Evolutionary conservation across 345 rosid genomes (phyloP).

Genomic region (Sisymbrium altissimum): DNA sequence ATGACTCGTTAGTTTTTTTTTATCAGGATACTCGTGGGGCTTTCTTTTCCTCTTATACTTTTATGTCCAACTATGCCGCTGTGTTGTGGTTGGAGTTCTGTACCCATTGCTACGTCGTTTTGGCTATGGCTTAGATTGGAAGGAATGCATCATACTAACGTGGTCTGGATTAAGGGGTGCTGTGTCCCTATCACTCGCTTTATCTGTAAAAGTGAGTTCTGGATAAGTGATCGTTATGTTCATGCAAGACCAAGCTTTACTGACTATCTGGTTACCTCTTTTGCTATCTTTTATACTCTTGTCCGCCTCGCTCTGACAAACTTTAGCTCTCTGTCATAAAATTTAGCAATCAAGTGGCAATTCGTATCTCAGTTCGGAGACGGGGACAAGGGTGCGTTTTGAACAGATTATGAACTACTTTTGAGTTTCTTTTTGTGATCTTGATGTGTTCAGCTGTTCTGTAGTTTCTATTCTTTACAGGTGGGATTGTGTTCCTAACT

Average conservation of each 20-base stretch:
- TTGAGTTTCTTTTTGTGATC: neutral
- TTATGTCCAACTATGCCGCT: constrained; percentile 69
- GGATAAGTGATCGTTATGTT: constrained; percentile 11
- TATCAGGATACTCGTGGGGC: constrained; percentile 78
- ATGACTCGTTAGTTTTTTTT: neutral
- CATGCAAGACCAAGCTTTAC: neutral
- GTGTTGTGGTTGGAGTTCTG: constrained; percentile 59
- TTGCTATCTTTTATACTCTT: neutral
- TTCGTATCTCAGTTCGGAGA: constrained; percentile 51
- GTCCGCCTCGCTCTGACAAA: constrained; percentile 3
- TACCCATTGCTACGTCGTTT: constrained; percentile 66
- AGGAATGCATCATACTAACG: constrained; percentile 73
- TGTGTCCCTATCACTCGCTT: constrained; percentile 83
- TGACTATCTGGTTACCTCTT: neutral
- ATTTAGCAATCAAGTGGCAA: constrained; percentile 65
- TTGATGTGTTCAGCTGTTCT: constrained; percentile 18
- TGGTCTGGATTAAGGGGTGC: constrained; percentile 98
- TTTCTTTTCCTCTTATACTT: constrained; percentile 72
- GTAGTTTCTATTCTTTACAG: constrained; percentile 90
- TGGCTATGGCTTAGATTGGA: constrained; percentile 94
- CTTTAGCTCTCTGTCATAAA: neutral
- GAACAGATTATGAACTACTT: neutral
- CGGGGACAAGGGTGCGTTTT: constrained; percentile 73
- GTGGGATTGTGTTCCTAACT: constrained; percentile 93
- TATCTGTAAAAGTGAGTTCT: constrained; percentile 81